Evolutionary conservation across 257 asterid species (phyloP).

Genomic region (Henckelia pumila): DNA sequence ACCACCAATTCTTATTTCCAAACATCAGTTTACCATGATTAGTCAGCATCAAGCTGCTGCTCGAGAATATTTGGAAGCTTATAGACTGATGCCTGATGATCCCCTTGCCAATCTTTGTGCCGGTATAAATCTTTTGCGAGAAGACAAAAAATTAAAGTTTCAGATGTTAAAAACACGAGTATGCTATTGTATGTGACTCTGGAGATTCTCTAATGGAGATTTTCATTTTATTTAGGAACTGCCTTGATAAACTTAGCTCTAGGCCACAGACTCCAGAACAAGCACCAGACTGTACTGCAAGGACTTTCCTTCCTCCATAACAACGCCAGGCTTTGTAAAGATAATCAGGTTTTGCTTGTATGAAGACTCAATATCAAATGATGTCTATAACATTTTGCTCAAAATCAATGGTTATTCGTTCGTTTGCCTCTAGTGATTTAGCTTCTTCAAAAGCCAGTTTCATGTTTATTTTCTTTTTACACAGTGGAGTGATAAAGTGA

Average conservation of each 20-base stretch:
- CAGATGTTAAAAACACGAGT: not conserved
- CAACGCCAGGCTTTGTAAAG: constrained; percentile 46
- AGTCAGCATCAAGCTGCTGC: constrained; percentile 84
- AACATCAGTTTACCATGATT: constrained; percentile 68
- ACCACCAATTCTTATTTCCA: constrained; percentile 72
- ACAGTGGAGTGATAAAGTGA: not conserved
- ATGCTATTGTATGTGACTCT: constrained; percentile 3
- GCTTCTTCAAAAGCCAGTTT: too few relatives aligned
- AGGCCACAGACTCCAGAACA: constrained; percentile 73
- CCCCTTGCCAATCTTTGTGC: constrained; percentile 78
- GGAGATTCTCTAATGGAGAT: not conserved
- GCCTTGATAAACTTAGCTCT: constrained; percentile 78
- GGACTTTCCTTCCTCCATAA: constrained; percentile 76
- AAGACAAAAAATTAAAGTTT: not conserved
- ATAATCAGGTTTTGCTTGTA: constrained; percentile 59
- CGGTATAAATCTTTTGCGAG: constrained; percentile 38
- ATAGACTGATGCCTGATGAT: constrained; percentile 65
- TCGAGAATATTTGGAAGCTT: constrained; percentile 75
- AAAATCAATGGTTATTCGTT: too few relatives aligned
- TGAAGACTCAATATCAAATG: not conserved
- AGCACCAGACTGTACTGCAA: constrained; percentile 74
- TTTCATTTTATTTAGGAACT: constrained; percentile 44
- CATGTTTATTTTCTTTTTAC: too few relatives aligned
- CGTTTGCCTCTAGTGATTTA: too few relatives aligned
- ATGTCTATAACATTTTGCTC: not conserved